Evolutionary conservation across 495 filamentous ascomycete species (phyloP).

Genomic region (Evernia prunastri): DNA sequence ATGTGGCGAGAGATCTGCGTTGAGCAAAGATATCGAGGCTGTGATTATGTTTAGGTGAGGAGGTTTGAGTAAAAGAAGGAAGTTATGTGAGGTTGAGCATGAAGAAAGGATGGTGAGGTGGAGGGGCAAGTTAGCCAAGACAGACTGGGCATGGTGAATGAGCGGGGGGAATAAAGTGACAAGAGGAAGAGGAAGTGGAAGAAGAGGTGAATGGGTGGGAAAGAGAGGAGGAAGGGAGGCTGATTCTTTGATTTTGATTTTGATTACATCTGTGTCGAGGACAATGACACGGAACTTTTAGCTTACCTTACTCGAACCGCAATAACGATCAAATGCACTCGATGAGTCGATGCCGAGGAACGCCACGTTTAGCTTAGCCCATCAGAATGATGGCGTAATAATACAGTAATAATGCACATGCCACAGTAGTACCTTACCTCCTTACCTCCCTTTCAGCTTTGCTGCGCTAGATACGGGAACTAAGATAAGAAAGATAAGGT

Average conservation of each 20-base stretch:
- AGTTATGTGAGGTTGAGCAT: background rate
- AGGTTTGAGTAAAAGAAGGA: background rate
- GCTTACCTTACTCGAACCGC: no score
- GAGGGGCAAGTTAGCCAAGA: background rate
- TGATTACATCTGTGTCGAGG: background rate
- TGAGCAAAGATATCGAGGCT: constrained; percentile 3
- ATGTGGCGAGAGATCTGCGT: constrained; percentile 12
- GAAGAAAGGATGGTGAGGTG: constrained; percentile 7
- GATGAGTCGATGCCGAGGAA: background rate
- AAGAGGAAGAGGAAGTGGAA: background rate
- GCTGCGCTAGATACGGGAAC: background rate
- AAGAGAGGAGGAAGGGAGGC: no score
- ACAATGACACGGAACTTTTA: background rate
- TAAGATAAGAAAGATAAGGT: background rate
- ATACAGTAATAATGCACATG: no score
- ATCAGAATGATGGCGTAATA: no score
- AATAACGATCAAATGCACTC: no score
- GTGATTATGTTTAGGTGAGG: background rate
- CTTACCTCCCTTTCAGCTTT: no score
- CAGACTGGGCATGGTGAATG: background rate
- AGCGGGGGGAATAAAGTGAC: background rate
- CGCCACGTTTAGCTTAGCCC: background rate
- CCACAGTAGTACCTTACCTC: no score
- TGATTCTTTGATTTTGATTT: no score
- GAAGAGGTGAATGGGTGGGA: background rate